Base-by-base conservation (phyloP, 306 rosid species). In the Casuarina glauca region DNA sequence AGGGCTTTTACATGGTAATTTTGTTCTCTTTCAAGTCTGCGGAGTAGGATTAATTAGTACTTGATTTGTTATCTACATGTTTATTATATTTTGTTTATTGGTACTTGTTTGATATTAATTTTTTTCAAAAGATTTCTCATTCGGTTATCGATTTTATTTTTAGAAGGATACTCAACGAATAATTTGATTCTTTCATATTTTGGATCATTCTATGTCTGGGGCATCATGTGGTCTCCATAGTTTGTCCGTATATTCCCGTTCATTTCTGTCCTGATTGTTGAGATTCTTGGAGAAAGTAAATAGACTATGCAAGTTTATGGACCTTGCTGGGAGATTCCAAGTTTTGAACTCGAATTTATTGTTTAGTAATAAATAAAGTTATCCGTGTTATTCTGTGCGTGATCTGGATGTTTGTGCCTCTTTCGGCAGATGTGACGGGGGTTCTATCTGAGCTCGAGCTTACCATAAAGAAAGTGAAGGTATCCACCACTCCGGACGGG, bases 401-500 rank as follows among this genome's bases (percentile, higher is more conserved):
- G 55, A 20, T 64, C 67, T 69, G 70, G 63, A 61, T 66, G 57
- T 72, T 69, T 66, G 64, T 64, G 52, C 83, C 83, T 70, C 43
- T 39, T 58, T 51, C 58, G 55, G 61, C 92, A 95, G 99, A 95
- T 86, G 97, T 95, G 76, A 95, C 99, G 0, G 77, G 74, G 80
- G 97, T 90, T 88, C 97, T 95, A 60, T 89, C 89, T 77, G 97
- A 91, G 73, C 90, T 88, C 10, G 99, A 95, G 88, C 89, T 95
- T 83, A 83, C 75, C 45, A 93, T 95, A 66, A 83, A 88, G 77
- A 95, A 90, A 88, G 97, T 95, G 81, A 95, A 95, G 90, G 96
- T 95, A 45, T 95, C 97, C 50, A 93, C 96, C 19, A 95, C 97
- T 19, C 99, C 99, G 1, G 99, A 95, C 80, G 97, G 93, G 70